Evolutionary conservation across 352 stramenopile genomes (phyloP), one percentile per base, ranked within the genome.

Genomic region (Phytopythium boreale): DNA sequence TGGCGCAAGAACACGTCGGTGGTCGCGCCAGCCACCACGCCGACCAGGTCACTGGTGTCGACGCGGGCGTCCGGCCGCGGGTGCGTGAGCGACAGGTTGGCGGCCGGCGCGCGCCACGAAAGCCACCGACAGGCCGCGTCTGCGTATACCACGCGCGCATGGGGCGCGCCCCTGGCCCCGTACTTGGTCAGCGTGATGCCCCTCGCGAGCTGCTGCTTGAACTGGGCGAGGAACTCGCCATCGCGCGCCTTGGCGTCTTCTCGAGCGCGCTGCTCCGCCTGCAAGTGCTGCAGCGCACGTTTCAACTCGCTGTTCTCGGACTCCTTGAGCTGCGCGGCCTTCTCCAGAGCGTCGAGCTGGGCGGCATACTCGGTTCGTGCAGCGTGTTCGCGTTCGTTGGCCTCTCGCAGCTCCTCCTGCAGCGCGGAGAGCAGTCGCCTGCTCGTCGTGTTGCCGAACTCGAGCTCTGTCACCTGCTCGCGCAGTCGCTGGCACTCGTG

Each of bases 181-280:
- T 82, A 86, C 69, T 89, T 89, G 59, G 69, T 85, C 29, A 89
- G 74, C 1, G 75, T 63, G 52, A 90, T 68, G 29, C 79, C 82
- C 11, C 64, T 70, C 31, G 73, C 72, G 43, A 89, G 72, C 39
- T 84, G 70, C 60, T 76, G 67, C 68, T 90, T 90, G 68, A 88
- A 88, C 50, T 82, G 71, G 19, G 62, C 49, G 4, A 90, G 74
- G 46, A 74, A 70, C 34, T 80, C 68, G 27, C 79, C 68, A 10
- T 88, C 79, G 22, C 72, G 76, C 20, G 44, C 63, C 49, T 83
- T 59, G 11, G 63, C 57, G 34, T 75, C 74, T 14, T 71, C 62
- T 9, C 67, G 68, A 0, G 63, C 57, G 19, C 64, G 69, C 22
- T 68, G 65, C 12, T 67, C 64, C 31, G 56, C 71, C 58, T 84